Percentiles rank a stretch among this genome's conserved stretches.
These are phyloP conservation scores for Phaeosphaeria sp. DNA, from an alignment of 2,329 filamentous ascomycete genomes.

Conservation along the genomic window DNA sequence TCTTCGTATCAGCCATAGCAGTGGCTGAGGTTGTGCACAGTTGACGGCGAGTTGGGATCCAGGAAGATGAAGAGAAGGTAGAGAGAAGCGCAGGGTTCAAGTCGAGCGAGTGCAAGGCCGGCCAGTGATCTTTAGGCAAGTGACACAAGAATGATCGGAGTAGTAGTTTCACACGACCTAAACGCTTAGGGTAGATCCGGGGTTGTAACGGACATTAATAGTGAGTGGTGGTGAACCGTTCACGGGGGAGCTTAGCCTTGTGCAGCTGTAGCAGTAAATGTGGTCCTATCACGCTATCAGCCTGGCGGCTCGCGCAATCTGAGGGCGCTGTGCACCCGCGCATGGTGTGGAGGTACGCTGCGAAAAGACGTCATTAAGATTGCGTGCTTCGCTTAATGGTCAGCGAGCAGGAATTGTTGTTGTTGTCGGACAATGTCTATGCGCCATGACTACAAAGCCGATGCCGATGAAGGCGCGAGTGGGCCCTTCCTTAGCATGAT, in stretches of 20 bases:
- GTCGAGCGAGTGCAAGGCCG: background rate
- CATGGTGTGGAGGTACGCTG: background rate
- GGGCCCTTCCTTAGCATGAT: background rate
- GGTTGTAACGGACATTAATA: background rate
- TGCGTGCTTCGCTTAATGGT: background rate
- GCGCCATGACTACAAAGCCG: background rate
- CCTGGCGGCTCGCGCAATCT: slow-evolving; percentile 16
- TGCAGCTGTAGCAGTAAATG: background rate
- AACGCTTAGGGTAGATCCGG: background rate
- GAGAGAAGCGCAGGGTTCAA: no score
- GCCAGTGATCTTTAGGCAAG: no score
- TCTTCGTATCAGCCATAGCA: slow-evolving; percentile 15
- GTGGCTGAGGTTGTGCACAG: background rate
- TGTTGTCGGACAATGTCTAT: background rate
- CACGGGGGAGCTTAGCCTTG: background rate
- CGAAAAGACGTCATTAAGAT: background rate
- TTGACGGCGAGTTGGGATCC: background rate
- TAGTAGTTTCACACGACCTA: background rate
- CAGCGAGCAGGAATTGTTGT: background rate
- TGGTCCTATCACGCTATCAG: slow-evolving; percentile 15
- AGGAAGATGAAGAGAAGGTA: background rate
- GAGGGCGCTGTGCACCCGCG: background rate
- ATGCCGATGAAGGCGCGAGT: background rate
- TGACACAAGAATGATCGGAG: no score
- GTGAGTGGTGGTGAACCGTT: background rate